Percentiles rank a stretch among this genome's conserved stretches.
phyloP scores from a whole-genome alignment of 2,329 filamentous ascomycete species.

The Trichoderma hamatum region DNA sequence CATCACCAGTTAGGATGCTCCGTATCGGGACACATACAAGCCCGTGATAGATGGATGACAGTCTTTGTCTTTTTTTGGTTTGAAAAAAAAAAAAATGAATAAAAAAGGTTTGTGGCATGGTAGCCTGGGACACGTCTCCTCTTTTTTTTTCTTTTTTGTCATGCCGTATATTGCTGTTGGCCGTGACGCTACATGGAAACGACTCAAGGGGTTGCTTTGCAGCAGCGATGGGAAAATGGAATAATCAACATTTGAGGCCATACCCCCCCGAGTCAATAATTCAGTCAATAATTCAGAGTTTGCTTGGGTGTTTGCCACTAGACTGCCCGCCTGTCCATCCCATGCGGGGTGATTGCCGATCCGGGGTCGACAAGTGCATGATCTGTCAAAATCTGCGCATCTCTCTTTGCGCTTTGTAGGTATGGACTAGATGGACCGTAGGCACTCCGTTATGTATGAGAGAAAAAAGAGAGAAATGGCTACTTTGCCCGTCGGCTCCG shows the following conservation, averaged over 20 bases:
- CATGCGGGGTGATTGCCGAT: slow-evolving; percentile 18
- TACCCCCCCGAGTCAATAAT: not conserved
- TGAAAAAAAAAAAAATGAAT: not conserved
- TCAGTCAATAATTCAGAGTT: not conserved
- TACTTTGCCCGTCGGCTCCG: not conserved
- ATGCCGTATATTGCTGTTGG: too few species aligned
- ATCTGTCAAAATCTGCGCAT: slow-evolving; percentile 14
- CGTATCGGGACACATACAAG: not conserved
- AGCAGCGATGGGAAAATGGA: not conserved
- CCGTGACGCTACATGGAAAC: not conserved
- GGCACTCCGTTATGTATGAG: not conserved
- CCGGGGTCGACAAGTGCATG: slow-evolving; percentile 11
- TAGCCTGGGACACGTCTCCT: not conserved
- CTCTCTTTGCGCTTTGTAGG: not conserved
- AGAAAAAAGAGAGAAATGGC: not conserved
- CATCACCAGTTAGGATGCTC: slow-evolving; percentile 15
- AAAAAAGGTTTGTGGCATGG: too few species aligned
- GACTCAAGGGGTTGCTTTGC: not conserved
- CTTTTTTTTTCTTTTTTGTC: not conserved
- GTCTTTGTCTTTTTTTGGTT: not conserved
- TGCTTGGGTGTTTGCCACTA: not conserved
- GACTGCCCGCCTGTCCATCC: not conserved
- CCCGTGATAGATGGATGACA: not conserved
- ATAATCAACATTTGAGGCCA: not conserved
- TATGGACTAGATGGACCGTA: not conserved